These are phyloP conservation scores for Glaciozyma antarctica DNA, from an alignment of 768 basidiomycete genomes.

Conservation along the genomic window DNA sequence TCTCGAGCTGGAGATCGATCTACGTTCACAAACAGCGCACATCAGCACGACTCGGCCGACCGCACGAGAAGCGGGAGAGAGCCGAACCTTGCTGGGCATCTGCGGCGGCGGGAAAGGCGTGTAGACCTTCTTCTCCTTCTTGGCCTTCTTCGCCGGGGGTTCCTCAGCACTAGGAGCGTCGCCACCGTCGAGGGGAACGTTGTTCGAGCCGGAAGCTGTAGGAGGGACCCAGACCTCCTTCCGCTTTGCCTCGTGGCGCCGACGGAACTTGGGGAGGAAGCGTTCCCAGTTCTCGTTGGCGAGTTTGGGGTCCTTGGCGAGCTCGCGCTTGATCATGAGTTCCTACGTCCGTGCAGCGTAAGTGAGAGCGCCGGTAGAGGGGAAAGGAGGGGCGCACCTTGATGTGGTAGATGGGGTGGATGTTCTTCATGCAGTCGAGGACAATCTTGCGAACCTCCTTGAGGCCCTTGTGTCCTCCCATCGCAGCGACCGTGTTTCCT, in stretches of 20 bases:
- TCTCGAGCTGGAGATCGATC: slow-evolving; percentile 88
- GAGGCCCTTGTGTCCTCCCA: slow-evolving; percentile 89
- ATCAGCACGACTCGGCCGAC: background rate
- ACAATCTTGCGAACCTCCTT: slow-evolving; percentile 95
- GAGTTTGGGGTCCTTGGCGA: slow-evolving; percentile 95
- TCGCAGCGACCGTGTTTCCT: slow-evolving; percentile 94
- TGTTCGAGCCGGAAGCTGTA: slow-evolving; percentile 43
- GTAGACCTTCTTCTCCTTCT: slow-evolving; percentile 63
- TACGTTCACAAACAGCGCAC: slow-evolving; percentile 35
- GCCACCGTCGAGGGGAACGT: slow-evolving; percentile 51
- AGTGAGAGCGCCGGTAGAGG: background rate
- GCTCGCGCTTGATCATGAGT: slow-evolving; percentile 93
- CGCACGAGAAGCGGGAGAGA: background rate
- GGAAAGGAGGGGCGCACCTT: slow-evolving; percentile 50
- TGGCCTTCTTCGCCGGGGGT: slow-evolving; percentile 93
- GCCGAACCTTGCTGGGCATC: slow-evolving; percentile 70
- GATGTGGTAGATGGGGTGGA: slow-evolving; percentile 98
- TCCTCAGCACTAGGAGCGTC: slow-evolving; percentile 62
- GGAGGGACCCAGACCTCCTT: slow-evolving; percentile 42
- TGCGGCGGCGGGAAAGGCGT: slow-evolving; percentile 97
- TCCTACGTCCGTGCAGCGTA: slow-evolving; percentile 51
- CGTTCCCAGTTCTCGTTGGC: slow-evolving; percentile 92
- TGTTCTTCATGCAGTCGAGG: slow-evolving; percentile 99
- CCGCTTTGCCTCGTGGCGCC: slow-evolving; percentile 85
- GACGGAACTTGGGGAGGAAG: slow-evolving; percentile 92